phyloP scores from a whole-genome alignment of 768 basidiomycete species.

The Boletus vermiculosoides region DNA sequence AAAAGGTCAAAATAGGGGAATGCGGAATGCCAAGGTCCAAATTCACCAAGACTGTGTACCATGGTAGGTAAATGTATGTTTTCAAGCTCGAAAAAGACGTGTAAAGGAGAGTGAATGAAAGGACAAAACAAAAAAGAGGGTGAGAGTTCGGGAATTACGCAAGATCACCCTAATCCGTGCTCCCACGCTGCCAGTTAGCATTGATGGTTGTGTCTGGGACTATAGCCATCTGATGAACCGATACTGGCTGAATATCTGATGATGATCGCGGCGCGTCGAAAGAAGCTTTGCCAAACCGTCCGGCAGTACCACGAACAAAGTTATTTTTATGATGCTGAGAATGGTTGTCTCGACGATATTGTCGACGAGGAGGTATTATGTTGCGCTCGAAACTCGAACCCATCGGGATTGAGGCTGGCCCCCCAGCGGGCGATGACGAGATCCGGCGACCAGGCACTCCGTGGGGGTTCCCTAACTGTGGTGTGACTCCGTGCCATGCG shows the following conservation, averaged over 20 bases:
- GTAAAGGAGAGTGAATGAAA: not conserved
- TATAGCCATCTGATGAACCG: slow-evolving; percentile 7
- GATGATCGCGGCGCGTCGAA: slow-evolving; percentile 20
- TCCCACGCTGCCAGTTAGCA: slow-evolving; percentile 22
- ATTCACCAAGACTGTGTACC: not conserved
- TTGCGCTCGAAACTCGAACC: slow-evolving; percentile 24
- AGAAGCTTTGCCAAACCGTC: slow-evolving; percentile 20
- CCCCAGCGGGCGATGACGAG: slow-evolving; percentile 15
- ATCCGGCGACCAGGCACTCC: slow-evolving; percentile 15
- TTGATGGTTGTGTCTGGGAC: slow-evolving; percentile 15
- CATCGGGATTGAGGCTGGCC: slow-evolving; percentile 12
- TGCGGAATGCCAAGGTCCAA: not conserved
- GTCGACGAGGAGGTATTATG: slow-evolving; percentile 28
- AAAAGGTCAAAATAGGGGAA: not conserved
- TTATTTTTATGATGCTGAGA: slow-evolving; percentile 29
- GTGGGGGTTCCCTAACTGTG: slow-evolving; percentile 18
- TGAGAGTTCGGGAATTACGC: not conserved
- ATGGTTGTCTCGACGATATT: slow-evolving; percentile 33
- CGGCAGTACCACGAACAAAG: slow-evolving; percentile 17
- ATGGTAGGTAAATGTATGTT: not conserved
- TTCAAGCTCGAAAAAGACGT: not conserved
- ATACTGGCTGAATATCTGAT: slow-evolving; percentile 12
- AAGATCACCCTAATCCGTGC: slow-evolving; percentile 9
- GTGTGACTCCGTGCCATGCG: slow-evolving; percentile 22
- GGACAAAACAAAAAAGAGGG: slow-evolving; percentile 14